These are phyloP conservation scores for Petrea volubilis DNA, from an alignment of 257 asterid species.

Conservation along the genomic window DNA sequence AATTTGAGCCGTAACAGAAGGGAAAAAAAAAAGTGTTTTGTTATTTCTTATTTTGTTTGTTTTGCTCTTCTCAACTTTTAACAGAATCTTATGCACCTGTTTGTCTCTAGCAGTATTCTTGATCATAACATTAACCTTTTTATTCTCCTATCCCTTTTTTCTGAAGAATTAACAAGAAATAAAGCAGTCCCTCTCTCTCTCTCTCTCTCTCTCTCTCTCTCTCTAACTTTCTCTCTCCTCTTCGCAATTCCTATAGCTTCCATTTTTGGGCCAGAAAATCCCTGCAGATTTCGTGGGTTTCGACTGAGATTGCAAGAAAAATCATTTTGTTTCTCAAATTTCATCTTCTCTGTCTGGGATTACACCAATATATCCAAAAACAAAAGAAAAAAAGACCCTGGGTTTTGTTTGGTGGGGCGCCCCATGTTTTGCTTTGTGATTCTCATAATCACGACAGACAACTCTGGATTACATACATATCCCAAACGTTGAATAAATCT, in stretches of 20 bases:
- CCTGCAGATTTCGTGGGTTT: conserved; percentile 25
- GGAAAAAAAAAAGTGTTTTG: not conserved
- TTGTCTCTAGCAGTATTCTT: not conserved
- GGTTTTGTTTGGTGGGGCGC: conserved; percentile 10
- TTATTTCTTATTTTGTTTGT: not conserved
- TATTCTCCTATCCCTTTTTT: not conserved
- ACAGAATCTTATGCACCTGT: too few species aligned
- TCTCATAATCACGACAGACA: conserved; percentile 37
- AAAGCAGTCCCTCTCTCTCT: not conserved
- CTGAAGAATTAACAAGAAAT: not conserved
- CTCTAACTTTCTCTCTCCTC: not conserved
- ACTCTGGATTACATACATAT: conserved; percentile 38
- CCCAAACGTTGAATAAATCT: conserved; percentile 32
- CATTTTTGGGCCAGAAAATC: conserved; percentile 21
- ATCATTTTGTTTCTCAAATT: conserved; percentile 20
- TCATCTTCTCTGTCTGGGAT: conserved; percentile 10
- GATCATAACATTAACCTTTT: not conserved
- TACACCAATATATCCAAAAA: too few species aligned
- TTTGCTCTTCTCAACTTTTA: too few species aligned
- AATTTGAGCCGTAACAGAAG: not conserved
- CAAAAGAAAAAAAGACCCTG: not conserved
- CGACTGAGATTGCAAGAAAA: conserved; percentile 14
- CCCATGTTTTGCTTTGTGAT: conserved; percentile 11
- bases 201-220: too few species aligned
- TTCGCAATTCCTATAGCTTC: conserved; percentile 5